These are phyloP conservation scores for Echinosophora koreensis DNA, from an alignment of 306 rosid genomes.

Conservation along the genomic window DNA sequence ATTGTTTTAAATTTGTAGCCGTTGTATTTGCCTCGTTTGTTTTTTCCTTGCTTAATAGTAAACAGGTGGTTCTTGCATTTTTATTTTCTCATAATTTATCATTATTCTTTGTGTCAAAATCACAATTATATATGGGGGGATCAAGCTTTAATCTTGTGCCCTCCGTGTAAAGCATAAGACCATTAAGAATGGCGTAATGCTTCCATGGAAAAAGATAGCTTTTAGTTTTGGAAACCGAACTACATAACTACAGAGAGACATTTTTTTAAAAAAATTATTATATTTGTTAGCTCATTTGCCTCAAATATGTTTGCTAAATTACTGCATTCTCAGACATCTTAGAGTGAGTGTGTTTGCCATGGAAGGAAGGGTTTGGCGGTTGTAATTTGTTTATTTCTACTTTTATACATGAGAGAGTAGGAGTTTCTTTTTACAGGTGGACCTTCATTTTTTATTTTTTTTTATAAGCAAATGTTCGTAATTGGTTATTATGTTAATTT, in stretches of 20 bases:
- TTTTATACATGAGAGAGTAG: background rate
- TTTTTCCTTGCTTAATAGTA: constrained; percentile 25
- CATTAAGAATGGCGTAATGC: background rate
- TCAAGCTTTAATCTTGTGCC: constrained; percentile 14
- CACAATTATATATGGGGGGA: background rate
- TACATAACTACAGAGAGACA: background rate
- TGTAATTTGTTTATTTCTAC: background rate
- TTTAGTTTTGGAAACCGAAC: background rate
- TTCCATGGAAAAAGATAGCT: background rate
- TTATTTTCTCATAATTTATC: constrained; percentile 24
- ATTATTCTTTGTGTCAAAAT: background rate
- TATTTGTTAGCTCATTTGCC: no score
- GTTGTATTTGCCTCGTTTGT: constrained; percentile 9
- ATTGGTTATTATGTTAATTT: no score
- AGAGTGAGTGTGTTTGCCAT: background rate
- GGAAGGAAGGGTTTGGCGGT: background rate
- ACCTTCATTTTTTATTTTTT: no score
- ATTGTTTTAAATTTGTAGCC: constrained; percentile 39
- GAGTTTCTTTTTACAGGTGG: background rate
- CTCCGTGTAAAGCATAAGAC: background rate
- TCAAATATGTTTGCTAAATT: background rate
- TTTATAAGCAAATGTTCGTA: no score
- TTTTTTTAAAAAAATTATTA: background rate
- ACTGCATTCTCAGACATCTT: background rate
- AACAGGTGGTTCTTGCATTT: constrained; percentile 10